Percentiles rank a stretch among this genome's conserved stretches.
phyloP scores from a whole-genome alignment of 2,329 filamentous ascomycete genomes.

The Ophiostoma sp. region DNA sequence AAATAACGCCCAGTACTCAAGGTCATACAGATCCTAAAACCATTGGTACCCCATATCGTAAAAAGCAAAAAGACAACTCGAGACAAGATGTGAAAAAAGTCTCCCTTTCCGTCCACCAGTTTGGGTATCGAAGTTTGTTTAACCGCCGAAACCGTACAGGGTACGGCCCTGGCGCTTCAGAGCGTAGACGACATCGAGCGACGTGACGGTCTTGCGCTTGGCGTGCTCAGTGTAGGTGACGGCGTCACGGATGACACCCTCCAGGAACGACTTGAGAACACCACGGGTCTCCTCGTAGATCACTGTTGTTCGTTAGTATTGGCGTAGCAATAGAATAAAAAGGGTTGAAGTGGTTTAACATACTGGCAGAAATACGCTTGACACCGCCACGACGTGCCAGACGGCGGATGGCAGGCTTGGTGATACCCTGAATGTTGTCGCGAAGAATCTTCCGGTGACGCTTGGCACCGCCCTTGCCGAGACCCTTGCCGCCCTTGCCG shows the following conservation, averaged over 20 bases:
- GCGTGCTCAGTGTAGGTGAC: slow-evolving; percentile 79
- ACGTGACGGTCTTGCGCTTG: slow-evolving; percentile 78
- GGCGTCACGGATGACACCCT: slow-evolving; percentile 73
- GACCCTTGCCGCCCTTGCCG: slow-evolving; percentile 95
- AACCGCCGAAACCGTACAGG: slow-evolving; percentile 89
- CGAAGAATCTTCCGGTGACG: slow-evolving; percentile 98
- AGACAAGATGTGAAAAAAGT: not conserved
- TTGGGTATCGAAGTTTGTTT: slow-evolving; percentile 41
- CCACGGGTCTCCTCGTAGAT: slow-evolving; percentile 78
- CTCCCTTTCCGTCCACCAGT: not conserved
- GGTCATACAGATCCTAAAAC: slow-evolving; percentile 20
- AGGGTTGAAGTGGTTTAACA: slow-evolving; percentile 37
- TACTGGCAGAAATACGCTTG: slow-evolving; percentile 98
- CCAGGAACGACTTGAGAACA: slow-evolving; percentile 77
- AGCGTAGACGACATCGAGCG: slow-evolving; percentile 67
- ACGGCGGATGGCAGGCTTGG: slow-evolving; percentile 97
- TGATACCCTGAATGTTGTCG: slow-evolving; percentile 99
- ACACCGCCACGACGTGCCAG: slow-evolving; percentile 98
- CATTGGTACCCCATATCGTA: slow-evolving; percentile 10
- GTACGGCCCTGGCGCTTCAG: slow-evolving; percentile 71
- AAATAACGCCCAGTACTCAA: slow-evolving; percentile 26
- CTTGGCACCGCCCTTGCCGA: slow-evolving; percentile 98
- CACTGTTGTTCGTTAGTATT: slow-evolving; percentile 45
- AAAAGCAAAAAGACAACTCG: slow-evolving; percentile 20
- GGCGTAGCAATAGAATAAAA: not conserved